Percentiles rank a stretch among this genome's conserved stretches.
Evolutionary conservation across 352 stramenopile species (phyloP).

Genomic region (Nothophytophthora sp.): DNA sequence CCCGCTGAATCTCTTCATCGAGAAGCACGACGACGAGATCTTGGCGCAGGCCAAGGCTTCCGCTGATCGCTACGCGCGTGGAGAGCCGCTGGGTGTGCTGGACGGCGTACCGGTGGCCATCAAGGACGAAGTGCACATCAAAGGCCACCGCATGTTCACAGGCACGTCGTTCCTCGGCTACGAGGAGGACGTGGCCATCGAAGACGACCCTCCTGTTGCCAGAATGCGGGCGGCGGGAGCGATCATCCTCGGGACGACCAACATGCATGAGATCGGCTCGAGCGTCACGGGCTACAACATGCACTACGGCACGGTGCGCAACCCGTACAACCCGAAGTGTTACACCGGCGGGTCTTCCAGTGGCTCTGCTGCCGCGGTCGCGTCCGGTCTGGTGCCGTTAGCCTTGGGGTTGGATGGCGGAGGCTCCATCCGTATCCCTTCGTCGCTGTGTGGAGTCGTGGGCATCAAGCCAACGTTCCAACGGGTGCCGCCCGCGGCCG

Average conservation of each 20-base stretch:
- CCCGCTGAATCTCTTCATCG: constrained; percentile 73
- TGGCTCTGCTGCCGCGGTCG: constrained; percentile 86
- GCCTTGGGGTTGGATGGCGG: constrained; percentile 88
- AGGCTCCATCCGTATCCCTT: constrained; percentile 91
- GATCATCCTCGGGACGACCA: constrained; percentile 89
- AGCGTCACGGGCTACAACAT: constrained; percentile 83
- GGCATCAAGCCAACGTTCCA: constrained; percentile 90
- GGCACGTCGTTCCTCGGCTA: constrained; percentile 82
- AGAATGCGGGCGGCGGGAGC: constrained; percentile 71
- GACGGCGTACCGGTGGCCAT: constrained; percentile 89
- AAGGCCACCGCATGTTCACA: constrained; percentile 61
- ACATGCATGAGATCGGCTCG: constrained; percentile 89
- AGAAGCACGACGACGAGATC: constrained; percentile 74
- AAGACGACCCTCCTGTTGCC: constrained; percentile 59
- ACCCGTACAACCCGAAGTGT: constrained; percentile 84
- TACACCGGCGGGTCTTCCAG: constrained; percentile 92
- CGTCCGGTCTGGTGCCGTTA: constrained; percentile 87
- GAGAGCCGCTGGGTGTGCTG: constrained; percentile 67
- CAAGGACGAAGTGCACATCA: constrained; percentile 87
- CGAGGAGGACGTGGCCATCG: constrained; percentile 29
- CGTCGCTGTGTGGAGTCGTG: constrained; percentile 85
- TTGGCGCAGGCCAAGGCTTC: constrained; percentile 66
- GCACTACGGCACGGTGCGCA: constrained; percentile 69
- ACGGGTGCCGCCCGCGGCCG: constrained; percentile 60
- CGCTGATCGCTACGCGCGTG: constrained; percentile 66